Conservation (phyloP, 441 rosid genomes). For the Gossypium trilobum region DNA sequence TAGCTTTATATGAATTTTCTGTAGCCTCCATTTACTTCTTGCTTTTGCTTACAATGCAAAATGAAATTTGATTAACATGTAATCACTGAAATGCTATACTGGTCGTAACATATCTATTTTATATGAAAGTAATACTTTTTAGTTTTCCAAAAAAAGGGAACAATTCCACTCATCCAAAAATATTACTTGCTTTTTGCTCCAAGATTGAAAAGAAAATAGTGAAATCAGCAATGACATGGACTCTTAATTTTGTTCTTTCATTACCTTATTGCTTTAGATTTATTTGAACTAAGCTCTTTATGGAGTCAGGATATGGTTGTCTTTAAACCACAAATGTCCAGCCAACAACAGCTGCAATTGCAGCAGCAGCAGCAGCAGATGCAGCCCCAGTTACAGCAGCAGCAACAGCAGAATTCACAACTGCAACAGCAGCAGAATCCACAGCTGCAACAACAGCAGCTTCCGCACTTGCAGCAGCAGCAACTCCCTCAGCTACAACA, state of each 20-base stretch:
- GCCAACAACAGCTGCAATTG: conserved; percentile 44
- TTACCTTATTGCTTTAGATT: conserved; percentile 3
- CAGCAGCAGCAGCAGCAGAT: conserved; percentile 30
- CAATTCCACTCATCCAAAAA: background rate
- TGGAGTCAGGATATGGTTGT: conserved; percentile 79
- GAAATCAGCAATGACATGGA: background rate
- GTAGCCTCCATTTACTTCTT: background rate
- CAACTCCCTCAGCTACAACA: conserved; percentile 27
- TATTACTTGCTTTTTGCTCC: background rate
- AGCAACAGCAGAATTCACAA: conserved; percentile 16
- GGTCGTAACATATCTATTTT: no score
- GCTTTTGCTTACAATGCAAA: background rate
- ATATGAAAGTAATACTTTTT: background rate
- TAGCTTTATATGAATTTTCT: background rate
- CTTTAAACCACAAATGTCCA: conserved; percentile 72
- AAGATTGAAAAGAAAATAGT: background rate
- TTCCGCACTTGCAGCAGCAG: conserved; percentile 22
- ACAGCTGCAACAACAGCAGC: conserved; percentile 27
- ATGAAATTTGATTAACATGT: background rate
- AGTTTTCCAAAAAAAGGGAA: background rate
- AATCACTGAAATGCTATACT: background rate
- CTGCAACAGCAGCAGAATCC: conserved; percentile 32
- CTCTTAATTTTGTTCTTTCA: background rate
- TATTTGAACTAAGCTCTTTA: conserved; percentile 1
- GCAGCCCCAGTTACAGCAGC: conserved; percentile 22